Evolutionary conservation across 257 asterid genomes (phyloP).

Genomic region (Fraxinus excelsior): DNA sequence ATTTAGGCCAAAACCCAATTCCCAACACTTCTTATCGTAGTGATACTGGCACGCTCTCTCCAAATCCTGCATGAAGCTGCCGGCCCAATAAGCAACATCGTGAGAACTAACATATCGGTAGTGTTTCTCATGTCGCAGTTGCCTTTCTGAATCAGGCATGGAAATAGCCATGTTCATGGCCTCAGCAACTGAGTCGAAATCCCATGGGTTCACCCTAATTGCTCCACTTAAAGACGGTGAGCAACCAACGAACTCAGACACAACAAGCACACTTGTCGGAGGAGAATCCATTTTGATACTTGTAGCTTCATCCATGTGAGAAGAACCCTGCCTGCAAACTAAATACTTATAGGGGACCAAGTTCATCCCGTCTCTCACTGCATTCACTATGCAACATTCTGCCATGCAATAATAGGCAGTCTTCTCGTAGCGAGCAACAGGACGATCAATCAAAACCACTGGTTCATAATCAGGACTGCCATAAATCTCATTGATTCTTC

Average conservation of each 20-base stretch:
- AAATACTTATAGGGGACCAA: constrained; percentile 52
- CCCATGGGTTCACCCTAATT: constrained; percentile 56
- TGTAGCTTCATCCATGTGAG: constrained; percentile 36
- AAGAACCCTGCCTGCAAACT: constrained; percentile 51
- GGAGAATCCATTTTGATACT: constrained; percentile 32
- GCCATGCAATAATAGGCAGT: constrained; percentile 53
- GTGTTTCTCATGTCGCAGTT: constrained; percentile 54
- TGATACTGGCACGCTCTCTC: constrained; percentile 48
- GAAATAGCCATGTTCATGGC: constrained; percentile 39
- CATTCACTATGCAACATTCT: constrained; percentile 54
- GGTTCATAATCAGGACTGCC: constrained; percentile 43
- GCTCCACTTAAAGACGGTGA: constrained; percentile 56
- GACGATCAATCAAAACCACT: constrained; percentile 47
- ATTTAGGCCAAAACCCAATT: constrained; percentile 49
- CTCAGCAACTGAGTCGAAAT: constrained; percentile 50
- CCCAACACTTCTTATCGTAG: constrained; percentile 47
- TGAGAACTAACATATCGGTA: constrained; percentile 55
- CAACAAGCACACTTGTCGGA: constrained; percentile 54
- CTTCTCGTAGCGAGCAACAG: constrained; percentile 47
- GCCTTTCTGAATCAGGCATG: constrained; percentile 41
- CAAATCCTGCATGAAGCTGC: constrained; percentile 52
- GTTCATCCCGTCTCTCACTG: constrained; percentile 60
- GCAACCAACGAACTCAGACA: constrained; percentile 54
- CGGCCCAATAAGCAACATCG: constrained; percentile 52
- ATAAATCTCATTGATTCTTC: constrained; percentile 39